Base-by-base conservation (phyloP, 1,284 basidiomycete genomes). In the Jaminaea rosea region DNA sequence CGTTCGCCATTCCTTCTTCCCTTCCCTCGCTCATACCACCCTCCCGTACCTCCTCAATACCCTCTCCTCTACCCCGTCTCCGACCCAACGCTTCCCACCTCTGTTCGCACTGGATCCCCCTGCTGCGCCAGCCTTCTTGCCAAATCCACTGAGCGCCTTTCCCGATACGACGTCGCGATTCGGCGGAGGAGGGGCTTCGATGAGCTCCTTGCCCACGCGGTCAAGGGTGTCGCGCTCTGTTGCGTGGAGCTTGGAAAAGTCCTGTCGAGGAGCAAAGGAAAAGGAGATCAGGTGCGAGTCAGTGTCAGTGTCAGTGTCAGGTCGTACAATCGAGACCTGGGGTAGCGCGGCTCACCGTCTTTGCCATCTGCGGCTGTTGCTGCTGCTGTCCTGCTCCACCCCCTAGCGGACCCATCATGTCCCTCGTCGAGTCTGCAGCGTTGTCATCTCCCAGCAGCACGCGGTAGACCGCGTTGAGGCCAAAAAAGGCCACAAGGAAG, bases 401-500 rank as follows among this genome's bases (percentile, higher is more conserved):
- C 3, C 39, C 39, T 13, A 42, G 39, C 6, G 39, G 39, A 15
- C 39, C 39, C 39, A 42, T 42, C 72, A 74, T 72, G 48, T 74
- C 71, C 4, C 72, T 56, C n/a, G 72, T 67, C 3, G 69, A 64
- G 47, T 75, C 72, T 21, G 73, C 73, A 24, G 70, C 70, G 69
- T 94, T 93, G 56, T 91, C 88, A 45, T 82, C 82, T 7, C 94
- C 94, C 53, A 98, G 83, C 49, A 98, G 82, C 50, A 97, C 83
- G 54, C 86, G 85, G 79, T 96, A 97, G 11, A 98, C 78, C 15
- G 92, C 91, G 70, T 96, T 97, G 53, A 98, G 78, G 49, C 94
- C 94, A 73, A 98, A 98, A 74, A 97, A 87, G 78, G 96, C 97
- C 4, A 42, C 39, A 65, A 98, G 82, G 77, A 99, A 98, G 77